These are phyloP conservation scores for Ricinus communis DNA, from an alignment of 345 rosid species.

Conservation along the genomic window DNA sequence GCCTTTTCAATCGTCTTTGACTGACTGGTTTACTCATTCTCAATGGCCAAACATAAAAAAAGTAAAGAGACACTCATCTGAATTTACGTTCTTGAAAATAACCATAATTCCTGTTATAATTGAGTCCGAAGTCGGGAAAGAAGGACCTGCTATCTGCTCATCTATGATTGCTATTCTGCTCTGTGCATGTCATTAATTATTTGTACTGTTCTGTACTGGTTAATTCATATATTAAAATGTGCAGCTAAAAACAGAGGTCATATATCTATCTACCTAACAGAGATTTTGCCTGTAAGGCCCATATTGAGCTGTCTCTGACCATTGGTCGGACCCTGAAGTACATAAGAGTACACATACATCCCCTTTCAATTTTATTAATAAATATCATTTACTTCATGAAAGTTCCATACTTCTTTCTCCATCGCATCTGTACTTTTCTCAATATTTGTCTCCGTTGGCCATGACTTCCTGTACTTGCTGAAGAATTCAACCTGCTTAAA, in stretches of 20 bases:
- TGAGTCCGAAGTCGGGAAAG: neutral
- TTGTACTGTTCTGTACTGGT: slow-evolving; percentile 2
- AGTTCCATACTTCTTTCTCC: slow-evolving; percentile 31
- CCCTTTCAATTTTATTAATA: slow-evolving; percentile 17
- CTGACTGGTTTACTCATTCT: too few relatives aligned
- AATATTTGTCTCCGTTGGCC: slow-evolving; percentile 29
- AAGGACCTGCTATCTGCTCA: neutral
- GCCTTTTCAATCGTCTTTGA: too few relatives aligned
- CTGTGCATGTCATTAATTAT: slow-evolving; percentile 8
- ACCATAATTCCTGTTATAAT: neutral
- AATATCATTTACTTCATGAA: slow-evolving; percentile 11
- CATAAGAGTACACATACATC: slow-evolving; percentile 28
- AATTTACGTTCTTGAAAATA: neutral
- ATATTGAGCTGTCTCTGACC: slow-evolving; percentile 28
- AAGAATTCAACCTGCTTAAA: slow-evolving; percentile 28
- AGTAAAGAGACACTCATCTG: too few relatives aligned
- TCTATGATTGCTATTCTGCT: slow-evolving; percentile 2
- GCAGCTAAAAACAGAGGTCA: neutral
- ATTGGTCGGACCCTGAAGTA: slow-evolving; percentile 28
- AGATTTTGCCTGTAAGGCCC: slow-evolving; percentile 25
- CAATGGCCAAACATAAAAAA: too few relatives aligned
- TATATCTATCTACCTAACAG: slow-evolving; percentile 1
- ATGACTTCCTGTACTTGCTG: slow-evolving; percentile 21
- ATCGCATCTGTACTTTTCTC: slow-evolving; percentile 27
- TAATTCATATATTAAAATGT: neutral